Percentiles rank a stretch among this genome's conserved stretches.
Evolutionary conservation across 495 filamentous ascomycete species (phyloP).

Genomic region (Hyphodiscus hymeniophilus): DNA sequence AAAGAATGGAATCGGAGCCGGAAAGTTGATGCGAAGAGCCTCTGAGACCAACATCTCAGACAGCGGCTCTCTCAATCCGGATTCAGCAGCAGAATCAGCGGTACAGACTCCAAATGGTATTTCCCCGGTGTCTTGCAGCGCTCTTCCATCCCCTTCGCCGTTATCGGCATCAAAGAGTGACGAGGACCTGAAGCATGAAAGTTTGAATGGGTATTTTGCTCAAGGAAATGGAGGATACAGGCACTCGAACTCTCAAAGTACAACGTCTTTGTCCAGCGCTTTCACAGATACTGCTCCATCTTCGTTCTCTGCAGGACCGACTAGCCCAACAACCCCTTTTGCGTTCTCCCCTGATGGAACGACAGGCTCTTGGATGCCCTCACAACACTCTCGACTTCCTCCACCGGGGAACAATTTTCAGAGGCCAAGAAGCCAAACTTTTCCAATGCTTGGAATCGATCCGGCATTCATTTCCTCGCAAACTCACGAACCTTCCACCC

Average conservation of each 20-base stretch:
- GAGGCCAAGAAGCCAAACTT: conserved; percentile 85
- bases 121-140: conserved; percentile 65
- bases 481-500: conserved; percentile 52
- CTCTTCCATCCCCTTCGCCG: conserved; percentile 54
- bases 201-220: conserved; percentile 32
- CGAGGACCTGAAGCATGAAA: conserved; percentile 41
- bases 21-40: conserved; percentile 56
- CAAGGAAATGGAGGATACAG: conserved; percentile 34
- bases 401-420: conserved; percentile 49
- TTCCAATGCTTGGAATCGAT: conserved; percentile 63
- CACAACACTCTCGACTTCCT: conserved; percentile 54
- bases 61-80: conserved; percentile 44
- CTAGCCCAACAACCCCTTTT: conserved; percentile 82
- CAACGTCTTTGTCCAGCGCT: conserved; percentile 45
- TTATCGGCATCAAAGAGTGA: conserved; percentile 57
- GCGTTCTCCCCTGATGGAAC: conserved; percentile 68
- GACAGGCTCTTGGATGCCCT: conserved; percentile 58
- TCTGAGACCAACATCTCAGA: conserved; percentile 58
- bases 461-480: conserved; percentile 62
- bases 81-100: conserved; percentile 43
- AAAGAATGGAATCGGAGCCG: conserved; percentile 69
- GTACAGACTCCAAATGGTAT: conserved; percentile 62
- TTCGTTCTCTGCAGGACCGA: conserved; percentile 63
- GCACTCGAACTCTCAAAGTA: conserved; percentile 46
- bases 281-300: conserved; percentile 56